phyloP scores from a whole-genome alignment of 108 stramenopile genomes.

The Aurantiochytrium sp. region DNA sequence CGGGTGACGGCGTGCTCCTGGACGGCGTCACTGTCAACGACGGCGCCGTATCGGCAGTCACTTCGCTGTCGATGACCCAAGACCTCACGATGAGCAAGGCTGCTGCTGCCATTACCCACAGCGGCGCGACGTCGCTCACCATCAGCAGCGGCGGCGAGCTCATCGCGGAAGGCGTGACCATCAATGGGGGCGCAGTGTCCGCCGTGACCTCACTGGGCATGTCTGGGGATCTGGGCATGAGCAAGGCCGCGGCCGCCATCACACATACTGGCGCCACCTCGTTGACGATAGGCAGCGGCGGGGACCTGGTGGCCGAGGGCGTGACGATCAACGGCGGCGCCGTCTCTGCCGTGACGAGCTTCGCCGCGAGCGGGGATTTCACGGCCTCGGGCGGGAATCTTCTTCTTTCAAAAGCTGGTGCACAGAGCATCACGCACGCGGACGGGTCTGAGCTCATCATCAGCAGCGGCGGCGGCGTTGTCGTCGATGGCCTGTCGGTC shows the following conservation, averaged over 20 bases:
- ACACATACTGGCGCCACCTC: neutral
- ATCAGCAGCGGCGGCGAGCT: neutral
- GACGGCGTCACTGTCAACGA: neutral
- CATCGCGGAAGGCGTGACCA: neutral
- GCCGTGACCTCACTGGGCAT: neutral
- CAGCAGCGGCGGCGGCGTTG: no score
- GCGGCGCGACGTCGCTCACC: neutral
- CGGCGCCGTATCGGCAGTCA: neutral
- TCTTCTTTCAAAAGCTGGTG: neutral
- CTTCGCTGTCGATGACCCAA: neutral
- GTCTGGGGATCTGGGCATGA: neutral
- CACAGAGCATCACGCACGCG: neutral
- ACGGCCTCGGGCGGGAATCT: neutral
- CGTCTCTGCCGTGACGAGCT: neutral
- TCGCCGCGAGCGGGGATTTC: neutral
- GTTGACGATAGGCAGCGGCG: neutral
- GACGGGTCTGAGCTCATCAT: neutral
- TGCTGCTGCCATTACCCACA: neutral
- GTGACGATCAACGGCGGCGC: neutral
- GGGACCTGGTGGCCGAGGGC: neutral
- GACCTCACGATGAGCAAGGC: neutral
- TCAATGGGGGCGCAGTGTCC: neutral
- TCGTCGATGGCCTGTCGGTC: no score
- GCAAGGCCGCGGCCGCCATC: neutral
- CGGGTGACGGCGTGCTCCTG: neutral